Percentiles rank a stretch among this genome's conserved stretches.
These are phyloP conservation scores for Apiospora sp. DNA, from an alignment of 2,329 filamentous ascomycete genomes.

Conservation along the genomic window DNA sequence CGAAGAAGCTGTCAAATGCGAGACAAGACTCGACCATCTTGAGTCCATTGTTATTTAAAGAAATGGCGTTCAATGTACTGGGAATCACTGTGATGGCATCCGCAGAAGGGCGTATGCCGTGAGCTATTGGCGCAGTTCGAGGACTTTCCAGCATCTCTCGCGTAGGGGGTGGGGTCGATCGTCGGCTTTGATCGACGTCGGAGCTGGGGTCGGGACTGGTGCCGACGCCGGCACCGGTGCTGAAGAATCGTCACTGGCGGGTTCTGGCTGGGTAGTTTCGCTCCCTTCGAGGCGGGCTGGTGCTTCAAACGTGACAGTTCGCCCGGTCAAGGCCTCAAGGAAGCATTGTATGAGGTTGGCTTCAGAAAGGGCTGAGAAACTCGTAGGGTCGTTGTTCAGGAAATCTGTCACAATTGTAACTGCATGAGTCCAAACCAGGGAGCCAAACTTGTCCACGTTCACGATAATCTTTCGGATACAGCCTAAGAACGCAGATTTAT, in stretches of 20 bases:
- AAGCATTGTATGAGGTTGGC: constrained; percentile 89
- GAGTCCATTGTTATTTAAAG: constrained; percentile 86
- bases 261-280: constrained; percentile 30
- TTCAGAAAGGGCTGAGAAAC: constrained; percentile 94
- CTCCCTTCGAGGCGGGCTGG: constrained; percentile 43
- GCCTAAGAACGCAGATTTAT: constrained; percentile 83
- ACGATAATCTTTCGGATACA: constrained; percentile 84
- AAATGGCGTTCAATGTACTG: constrained; percentile 90
- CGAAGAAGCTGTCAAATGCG: constrained; percentile 86
- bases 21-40: constrained; percentile 84
- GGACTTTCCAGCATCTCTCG: constrained; percentile 56
- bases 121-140: constrained; percentile 59
- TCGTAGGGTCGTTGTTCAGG: constrained; percentile 98
- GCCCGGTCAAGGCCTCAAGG: constrained; percentile 78
- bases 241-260: background rate
- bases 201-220: background rate
- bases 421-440: constrained; percentile 94
- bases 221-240: background rate
- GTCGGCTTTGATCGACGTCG: constrained; percentile 36
- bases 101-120: constrained; percentile 82
- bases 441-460: constrained; percentile 82
- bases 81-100: constrained; percentile 91
- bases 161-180: constrained; percentile 61
- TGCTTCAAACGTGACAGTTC: constrained; percentile 50
- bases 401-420: constrained; percentile 94